Evolutionary conservation across 495 filamentous ascomycete species (phyloP).

Genomic region (Neurospora tetrasperma): DNA sequence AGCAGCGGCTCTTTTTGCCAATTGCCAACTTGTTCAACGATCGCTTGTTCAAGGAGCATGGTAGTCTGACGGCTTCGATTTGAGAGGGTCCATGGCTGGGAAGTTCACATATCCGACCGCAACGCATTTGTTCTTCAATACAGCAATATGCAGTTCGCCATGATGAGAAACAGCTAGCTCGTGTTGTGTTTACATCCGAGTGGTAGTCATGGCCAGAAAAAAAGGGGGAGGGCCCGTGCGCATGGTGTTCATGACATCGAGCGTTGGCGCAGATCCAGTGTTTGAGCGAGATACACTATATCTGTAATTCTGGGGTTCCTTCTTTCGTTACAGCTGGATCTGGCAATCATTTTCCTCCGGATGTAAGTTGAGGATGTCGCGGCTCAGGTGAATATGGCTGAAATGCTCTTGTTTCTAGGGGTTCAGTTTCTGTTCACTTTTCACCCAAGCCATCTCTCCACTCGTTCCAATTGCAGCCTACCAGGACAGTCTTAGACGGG

Average conservation of each 20-base stretch:
- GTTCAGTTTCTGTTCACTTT: neutral
- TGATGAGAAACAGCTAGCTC: neutral
- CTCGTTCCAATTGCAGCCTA: neutral
- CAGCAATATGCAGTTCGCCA: neutral
- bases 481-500: neutral
- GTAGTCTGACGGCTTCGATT: neutral
- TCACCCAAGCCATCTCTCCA: neutral
- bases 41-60: constrained; percentile 36
- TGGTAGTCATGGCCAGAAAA: neutral
- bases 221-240: neutral
- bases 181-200: neutral
- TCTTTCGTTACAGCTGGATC: neutral
- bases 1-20: constrained; percentile 43
- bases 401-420: neutral
- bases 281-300: neutral
- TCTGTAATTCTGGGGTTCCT: neutral
- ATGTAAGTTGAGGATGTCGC: neutral
- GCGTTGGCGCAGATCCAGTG: neutral
- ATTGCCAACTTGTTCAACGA: constrained; percentile 43
- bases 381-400: neutral
- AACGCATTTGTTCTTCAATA: neutral
- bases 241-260: neutral
- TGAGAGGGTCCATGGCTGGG: neutral
- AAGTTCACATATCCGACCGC: neutral
- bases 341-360: neutral